A percentile compares a stretch with the other conserved stretches of the same genome.
phyloP scores from a whole-genome alignment of 177 flowering plant genomes.

The Vitis hybrid region DNA sequence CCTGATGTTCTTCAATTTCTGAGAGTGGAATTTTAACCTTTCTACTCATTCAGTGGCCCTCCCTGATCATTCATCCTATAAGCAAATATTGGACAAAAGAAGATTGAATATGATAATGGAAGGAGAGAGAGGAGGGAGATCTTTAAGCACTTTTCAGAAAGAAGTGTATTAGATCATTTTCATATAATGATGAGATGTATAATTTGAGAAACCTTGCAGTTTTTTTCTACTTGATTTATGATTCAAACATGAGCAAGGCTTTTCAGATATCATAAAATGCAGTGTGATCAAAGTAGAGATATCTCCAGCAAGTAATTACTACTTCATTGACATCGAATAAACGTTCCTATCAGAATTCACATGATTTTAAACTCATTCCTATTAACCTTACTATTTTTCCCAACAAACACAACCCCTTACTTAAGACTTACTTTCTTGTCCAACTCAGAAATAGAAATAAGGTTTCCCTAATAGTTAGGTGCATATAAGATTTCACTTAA shows the following conservation, averaged over 20 bases:
- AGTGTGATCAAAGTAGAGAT: too few species aligned
- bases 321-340: too few species aligned
- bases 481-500: too few species aligned
- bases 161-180: neutral
- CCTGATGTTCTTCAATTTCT: neutral
- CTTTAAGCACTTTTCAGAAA: neutral
- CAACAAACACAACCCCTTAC: too few species aligned
- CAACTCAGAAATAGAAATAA: too few species aligned
- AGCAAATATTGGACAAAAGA: neutral
- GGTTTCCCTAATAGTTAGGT: too few species aligned
- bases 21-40: neutral
- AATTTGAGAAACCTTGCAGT: neutral
- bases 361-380: too few species aligned
- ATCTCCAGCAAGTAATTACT: too few species aligned
- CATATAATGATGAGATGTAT: neutral
- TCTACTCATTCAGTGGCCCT: neutral
- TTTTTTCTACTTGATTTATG: neutral
- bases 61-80: slow-evolving; percentile 2
- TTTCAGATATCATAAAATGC: too few species aligned
- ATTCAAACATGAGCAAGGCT: neutral
- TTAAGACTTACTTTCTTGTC: too few species aligned
- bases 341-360: too few species aligned
- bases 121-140: neutral
- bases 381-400: too few species aligned
- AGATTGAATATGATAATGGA: neutral